Percentiles rank a stretch among this genome's conserved stretches.
Conservation (phyloP, 1,284 basidiomycete species). For the Jaminaea rosea region DNA sequence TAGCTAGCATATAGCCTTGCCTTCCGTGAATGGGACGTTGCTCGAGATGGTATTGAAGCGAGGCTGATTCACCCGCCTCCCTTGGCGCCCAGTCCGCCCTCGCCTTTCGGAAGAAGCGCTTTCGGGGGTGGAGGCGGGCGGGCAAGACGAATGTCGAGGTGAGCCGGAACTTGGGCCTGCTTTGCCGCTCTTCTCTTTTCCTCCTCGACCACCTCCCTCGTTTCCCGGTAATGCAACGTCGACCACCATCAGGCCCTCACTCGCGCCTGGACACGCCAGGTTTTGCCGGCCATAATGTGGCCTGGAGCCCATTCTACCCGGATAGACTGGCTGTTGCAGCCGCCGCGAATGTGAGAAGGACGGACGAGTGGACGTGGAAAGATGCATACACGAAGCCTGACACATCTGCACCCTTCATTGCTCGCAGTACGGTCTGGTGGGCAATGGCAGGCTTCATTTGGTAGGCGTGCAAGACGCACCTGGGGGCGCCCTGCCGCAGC, state of each 20-base stretch:
- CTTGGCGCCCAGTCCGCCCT: too few relatives aligned
- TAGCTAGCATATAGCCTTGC: too few relatives aligned
- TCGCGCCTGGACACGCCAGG: slow-evolving; percentile 32
- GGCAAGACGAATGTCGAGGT: too few relatives aligned
- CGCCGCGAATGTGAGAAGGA: slow-evolving; percentile 59
- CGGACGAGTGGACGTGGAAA: not conserved
- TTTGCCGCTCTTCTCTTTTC: too few relatives aligned
- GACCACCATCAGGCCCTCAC: slow-evolving; percentile 1
- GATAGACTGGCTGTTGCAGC: slow-evolving; percentile 74
- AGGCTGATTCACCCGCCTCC: too few relatives aligned
- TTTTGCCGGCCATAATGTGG: slow-evolving; percentile 76
- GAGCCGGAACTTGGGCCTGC: too few relatives aligned
- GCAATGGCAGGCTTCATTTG: slow-evolving; percentile 60
- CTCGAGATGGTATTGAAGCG: too few relatives aligned
- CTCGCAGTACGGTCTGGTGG: slow-evolving; percentile 69
- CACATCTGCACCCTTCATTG: slow-evolving; percentile 1
- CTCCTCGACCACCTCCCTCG: not conserved
- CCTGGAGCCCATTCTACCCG: slow-evolving; percentile 87
- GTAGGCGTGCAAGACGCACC: slow-evolving; percentile 1
- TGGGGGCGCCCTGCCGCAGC: slow-evolving; percentile 4
- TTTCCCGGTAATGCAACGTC: too few relatives aligned
- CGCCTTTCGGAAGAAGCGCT: too few relatives aligned
- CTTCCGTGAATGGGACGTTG: too few relatives aligned
- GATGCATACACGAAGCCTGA: too few relatives aligned
- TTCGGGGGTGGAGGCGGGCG: too few relatives aligned